Evolutionary conservation across 129 eudicot species (phyloP), one percentile per base, ranked within the genome.

Genomic region (Calendula officinalis): DNA sequence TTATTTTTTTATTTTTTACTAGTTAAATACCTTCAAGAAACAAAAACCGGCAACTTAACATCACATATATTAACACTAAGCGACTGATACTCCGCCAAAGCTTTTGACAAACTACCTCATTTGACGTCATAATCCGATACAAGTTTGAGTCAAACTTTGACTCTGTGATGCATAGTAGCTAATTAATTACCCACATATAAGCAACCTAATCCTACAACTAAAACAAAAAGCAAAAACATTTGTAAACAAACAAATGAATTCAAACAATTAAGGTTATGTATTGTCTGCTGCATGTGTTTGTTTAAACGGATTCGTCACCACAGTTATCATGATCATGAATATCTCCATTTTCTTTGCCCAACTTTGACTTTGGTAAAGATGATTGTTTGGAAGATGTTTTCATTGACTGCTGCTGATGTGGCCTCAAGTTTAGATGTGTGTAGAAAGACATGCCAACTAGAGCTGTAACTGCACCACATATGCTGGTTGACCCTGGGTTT

Each of bases 401-500:
- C 13, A 44, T 34, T n/a, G 80, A 48, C 54, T 64, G 87, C 46
- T 78, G 98, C 36, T 72, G 30, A 22, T 22, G 82, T 4, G 84
- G 66, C 49, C 61, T 79, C 64, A 91, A 66, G 65, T 88, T 88
- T 10, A 85, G 86, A 71, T 91, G 94, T 4, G 96, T 91, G 86
- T 88, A 91, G 67, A 77, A 72, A 5, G 98, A 91, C 98, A 87
- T 91, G 38, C 96, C 96, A 2, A 71, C 68, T 5, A 91, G 85
- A 58, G 98, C 98, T 4, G 74, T 81, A 49, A 86, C 51, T 30
- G 98, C 98, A 66, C 98, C 98, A 5, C 84, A 75, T 6, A 91
- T 80, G 86, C 98, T 91, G 32, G 79, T 88, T 47, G 68, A 50
- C 49, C 98, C 98, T 1, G 96, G 98, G 72, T 91, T 91, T 0